A percentile compares a stretch with the other conserved stretches of the same genome.
Evolutionary conservation across 176 grass and related monocot genomes (phyloP).

Genomic region (Oryza australiensis): DNA sequence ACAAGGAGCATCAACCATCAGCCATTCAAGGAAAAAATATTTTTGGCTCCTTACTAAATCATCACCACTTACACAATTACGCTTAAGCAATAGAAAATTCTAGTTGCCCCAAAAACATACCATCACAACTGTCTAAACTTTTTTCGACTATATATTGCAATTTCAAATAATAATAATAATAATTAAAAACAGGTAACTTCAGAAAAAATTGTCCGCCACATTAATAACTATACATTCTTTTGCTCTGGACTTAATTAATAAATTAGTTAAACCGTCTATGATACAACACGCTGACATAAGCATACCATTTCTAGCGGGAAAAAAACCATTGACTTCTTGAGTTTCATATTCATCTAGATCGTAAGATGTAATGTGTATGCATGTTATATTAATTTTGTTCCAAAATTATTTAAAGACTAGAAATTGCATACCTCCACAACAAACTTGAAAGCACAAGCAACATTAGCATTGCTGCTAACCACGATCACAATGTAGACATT

Average conservation of each 20-base stretch:
- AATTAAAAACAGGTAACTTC: constrained; percentile 22
- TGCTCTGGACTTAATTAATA: not conserved
- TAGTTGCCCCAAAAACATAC: not conserved
- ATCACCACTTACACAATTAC: not conserved
- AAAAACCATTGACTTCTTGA: constrained; percentile 7
- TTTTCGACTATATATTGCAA: constrained; percentile 6
- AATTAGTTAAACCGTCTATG: not conserved
- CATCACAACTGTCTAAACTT: not conserved
- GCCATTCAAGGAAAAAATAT: not conserved
- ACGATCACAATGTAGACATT: constrained; percentile 96
- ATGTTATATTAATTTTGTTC: constrained; percentile 5
- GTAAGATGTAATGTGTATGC: not conserved
- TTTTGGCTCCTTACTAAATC: not conserved
- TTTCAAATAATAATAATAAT: not conserved
- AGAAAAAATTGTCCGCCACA: not conserved
- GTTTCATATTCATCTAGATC: constrained; percentile 22
- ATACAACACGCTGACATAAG: not conserved
- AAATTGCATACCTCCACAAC: constrained; percentile 74
- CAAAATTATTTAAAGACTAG: not conserved
- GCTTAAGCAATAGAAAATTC: not conserved
- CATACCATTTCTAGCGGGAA: not conserved
- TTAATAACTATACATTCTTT: constrained; percentile 16
- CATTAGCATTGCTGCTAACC: constrained; percentile 95
- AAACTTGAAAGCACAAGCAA: constrained; percentile 89
- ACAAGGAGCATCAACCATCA: constrained; percentile 2